phyloP scores from a whole-genome alignment of 495 filamentous ascomycete genomes.

The Cercophora samala region DNA sequence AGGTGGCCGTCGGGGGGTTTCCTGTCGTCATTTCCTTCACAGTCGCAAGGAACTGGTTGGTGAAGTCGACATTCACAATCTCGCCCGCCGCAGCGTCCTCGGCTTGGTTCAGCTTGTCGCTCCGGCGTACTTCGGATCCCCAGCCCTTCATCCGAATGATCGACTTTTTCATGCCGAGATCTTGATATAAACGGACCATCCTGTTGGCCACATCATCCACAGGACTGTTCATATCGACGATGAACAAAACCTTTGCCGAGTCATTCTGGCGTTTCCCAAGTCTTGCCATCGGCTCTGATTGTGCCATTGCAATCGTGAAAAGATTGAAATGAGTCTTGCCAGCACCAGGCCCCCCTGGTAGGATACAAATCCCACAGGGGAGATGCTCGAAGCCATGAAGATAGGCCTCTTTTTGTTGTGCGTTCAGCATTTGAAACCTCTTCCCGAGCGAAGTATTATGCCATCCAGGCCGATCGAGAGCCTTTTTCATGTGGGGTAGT shows the following conservation, averaged over 20 bases:
- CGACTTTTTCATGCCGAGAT: constrained; percentile 20
- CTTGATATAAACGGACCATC: constrained; percentile 17
- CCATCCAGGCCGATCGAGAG: background rate
- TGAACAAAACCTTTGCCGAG: constrained; percentile 24
- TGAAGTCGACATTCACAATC: constrained; percentile 18
- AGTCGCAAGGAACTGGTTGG: constrained; percentile 19
- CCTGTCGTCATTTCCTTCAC: background rate
- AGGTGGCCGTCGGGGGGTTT: background rate
- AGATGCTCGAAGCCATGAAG: constrained; percentile 15
- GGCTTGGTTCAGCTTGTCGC: constrained; percentile 8
- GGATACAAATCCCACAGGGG: constrained; percentile 19
- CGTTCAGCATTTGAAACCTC: constrained; percentile 8
- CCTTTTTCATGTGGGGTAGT: background rate
- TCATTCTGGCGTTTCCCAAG: background rate
- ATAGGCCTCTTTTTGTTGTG: constrained; percentile 8
- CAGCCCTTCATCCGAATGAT: constrained; percentile 26
- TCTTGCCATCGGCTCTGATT: background rate
- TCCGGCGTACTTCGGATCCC: constrained; percentile 5
- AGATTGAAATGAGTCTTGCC: constrained; percentile 30
- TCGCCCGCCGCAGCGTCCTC: constrained; percentile 8
- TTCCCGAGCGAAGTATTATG: background rate
- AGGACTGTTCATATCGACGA: constrained; percentile 32
- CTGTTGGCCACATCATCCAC: constrained; percentile 21
- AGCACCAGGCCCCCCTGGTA: constrained; percentile 29
- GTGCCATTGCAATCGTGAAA: constrained; percentile 19